phyloP scores from a whole-genome alignment of 2,329 filamentous ascomycete species.

The Chrysoporthe austroafricana region DNA sequence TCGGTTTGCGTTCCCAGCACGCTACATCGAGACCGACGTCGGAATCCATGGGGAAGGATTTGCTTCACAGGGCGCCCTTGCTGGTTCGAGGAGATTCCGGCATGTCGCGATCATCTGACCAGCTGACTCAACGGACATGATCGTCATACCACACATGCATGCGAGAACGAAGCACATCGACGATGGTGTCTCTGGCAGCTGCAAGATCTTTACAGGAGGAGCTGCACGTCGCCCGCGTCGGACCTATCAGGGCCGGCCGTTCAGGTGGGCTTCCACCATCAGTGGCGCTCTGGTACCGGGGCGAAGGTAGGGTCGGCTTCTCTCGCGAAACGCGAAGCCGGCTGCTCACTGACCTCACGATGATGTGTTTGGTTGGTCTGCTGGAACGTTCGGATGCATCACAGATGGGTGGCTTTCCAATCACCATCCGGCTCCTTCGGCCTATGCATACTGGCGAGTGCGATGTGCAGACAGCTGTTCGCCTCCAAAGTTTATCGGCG shows the following conservation, averaged over 20 bases:
- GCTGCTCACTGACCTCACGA: constrained; percentile 5
- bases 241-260: constrained; percentile 4
- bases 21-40: background rate
- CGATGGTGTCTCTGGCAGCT: background rate
- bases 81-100: background rate
- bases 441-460: constrained; percentile 3
- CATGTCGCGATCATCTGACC: constrained; percentile 1
- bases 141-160: constrained; percentile 14
- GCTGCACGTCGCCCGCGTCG: constrained; percentile 11
- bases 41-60: background rate
- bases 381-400: constrained; percentile 24
- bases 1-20: background rate
- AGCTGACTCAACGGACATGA: constrained; percentile 7
- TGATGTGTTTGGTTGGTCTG: constrained; percentile 10
- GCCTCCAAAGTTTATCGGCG: background rate
- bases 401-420: background rate
- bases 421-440: constrained; percentile 18
- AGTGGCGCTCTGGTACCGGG: background rate
- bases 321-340: constrained; percentile 16
- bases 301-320: constrained; percentile 9
- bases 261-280: background rate
- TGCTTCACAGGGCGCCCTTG: background rate
- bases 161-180: background rate
- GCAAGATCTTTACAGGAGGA: background rate
- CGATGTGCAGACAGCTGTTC: constrained; percentile 5